These are phyloP conservation scores for Rhizophagus sp. DNA, from an alignment of 192 early-diverging fungal genomes.

Conservation along the genomic window DNA sequence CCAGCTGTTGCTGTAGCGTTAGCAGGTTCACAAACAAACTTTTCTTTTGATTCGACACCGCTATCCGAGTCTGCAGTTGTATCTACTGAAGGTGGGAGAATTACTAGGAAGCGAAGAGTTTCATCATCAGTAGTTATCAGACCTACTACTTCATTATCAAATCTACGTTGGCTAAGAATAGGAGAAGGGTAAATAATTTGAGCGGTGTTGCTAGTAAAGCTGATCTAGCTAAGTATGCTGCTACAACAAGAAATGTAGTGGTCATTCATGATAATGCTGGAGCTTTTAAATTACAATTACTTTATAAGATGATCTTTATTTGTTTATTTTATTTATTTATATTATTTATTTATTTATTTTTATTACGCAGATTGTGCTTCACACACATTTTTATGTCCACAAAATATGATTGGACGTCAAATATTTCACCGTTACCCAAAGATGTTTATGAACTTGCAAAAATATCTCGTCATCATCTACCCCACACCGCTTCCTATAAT, in stretches of 20 bases:
- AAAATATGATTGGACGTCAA: constrained; percentile 35
- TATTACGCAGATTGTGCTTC: constrained; percentile 48
- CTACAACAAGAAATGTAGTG: constrained; percentile 26
- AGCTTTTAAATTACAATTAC: constrained; percentile 42
- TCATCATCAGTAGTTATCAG: constrained; percentile 45
- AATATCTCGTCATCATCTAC: too few species aligned
- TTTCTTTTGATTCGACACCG: constrained; percentile 22
- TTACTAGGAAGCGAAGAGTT: constrained; percentile 41
- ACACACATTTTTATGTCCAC: constrained; percentile 55
- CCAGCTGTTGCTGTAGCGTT: constrained; percentile 25
- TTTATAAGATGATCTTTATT: constrained; percentile 14
- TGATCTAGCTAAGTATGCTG: constrained; percentile 39
- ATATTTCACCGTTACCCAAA: constrained; percentile 22
- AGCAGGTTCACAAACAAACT: constrained; percentile 27
- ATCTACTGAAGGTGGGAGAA: constrained; percentile 32
- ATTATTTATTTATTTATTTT: neutral
- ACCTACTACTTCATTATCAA: constrained; percentile 29
- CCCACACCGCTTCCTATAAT: constrained; percentile 16
- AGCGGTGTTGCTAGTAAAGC: constrained; percentile 43
- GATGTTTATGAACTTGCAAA: too few species aligned
- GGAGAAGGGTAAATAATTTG: constrained; percentile 55
- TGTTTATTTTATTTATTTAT: too few species aligned
- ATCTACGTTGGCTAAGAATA: constrained; percentile 34
- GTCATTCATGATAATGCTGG: constrained; percentile 32
- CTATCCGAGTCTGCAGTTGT: constrained; percentile 34